phyloP scores from a whole-genome alignment of 768 basidiomycete genomes.

The Amanita rimosa region DNA sequence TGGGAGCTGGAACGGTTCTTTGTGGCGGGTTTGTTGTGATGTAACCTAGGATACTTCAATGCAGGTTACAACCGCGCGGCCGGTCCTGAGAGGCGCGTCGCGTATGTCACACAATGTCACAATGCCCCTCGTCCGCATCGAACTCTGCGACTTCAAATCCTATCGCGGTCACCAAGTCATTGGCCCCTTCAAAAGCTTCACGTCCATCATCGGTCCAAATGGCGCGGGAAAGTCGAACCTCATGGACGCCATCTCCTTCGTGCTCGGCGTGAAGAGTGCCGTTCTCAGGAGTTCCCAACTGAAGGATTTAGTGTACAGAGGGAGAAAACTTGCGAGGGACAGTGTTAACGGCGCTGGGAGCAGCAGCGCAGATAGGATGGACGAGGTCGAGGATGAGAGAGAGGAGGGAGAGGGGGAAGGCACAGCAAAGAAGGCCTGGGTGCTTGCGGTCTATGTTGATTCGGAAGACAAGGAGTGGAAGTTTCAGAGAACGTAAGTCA shows the following conservation, averaged over 20 bases:
- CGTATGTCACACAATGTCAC: background rate
- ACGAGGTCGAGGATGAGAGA: constrained; percentile 33
- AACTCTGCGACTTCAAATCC: constrained; percentile 95
- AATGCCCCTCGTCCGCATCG: constrained; percentile 76
- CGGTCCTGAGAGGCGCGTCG: too few relatives aligned
- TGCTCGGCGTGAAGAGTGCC: constrained; percentile 90
- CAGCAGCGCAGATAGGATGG: constrained; percentile 32
- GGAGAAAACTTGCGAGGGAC: constrained; percentile 50
- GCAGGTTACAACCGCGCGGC: too few relatives aligned
- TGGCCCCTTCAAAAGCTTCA: constrained; percentile 89
- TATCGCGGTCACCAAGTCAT: constrained; percentile 85
- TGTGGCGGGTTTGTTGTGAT: too few relatives aligned
- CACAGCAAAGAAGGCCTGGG: constrained; percentile 90
- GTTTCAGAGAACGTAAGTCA: constrained; percentile 84
- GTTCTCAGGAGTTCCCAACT: constrained; percentile 89
- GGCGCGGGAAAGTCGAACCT: constrained; percentile 98
- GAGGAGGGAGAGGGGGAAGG: constrained; percentile 54
- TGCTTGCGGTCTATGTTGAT: constrained; percentile 84
- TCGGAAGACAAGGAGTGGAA: constrained; percentile 69
- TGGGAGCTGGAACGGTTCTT: too few relatives aligned
- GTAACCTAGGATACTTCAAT: too few relatives aligned
- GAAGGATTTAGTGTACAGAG: constrained; percentile 93
- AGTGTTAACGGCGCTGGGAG: constrained; percentile 20
- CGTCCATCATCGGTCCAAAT: constrained; percentile 96
- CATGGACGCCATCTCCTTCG: constrained; percentile 99